Percentiles rank a stretch among this genome's conserved stretches.
These are phyloP conservation scores for Heterobasidion annosum DNA, from an alignment of 1,284 basidiomycete genomes.

Conservation along the genomic window DNA sequence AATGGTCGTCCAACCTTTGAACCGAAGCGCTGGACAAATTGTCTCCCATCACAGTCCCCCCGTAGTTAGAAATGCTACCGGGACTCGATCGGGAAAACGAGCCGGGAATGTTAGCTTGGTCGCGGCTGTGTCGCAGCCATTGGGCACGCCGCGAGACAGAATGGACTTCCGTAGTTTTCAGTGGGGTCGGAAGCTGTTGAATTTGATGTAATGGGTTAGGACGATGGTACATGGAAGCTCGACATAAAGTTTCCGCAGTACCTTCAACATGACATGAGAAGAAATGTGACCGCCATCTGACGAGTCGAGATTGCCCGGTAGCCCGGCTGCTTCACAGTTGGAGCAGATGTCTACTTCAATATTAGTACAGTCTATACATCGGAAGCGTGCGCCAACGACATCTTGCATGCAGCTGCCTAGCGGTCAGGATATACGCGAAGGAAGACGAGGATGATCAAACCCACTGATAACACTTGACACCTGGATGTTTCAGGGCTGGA, in stretches of 20 bases:
- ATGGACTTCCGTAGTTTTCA: slow-evolving; percentile 66
- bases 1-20: slow-evolving; percentile 32
- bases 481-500: slow-evolving; percentile 63
- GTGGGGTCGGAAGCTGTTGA: slow-evolving; percentile 74
- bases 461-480: slow-evolving; percentile 72
- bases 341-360: slow-evolving; percentile 74
- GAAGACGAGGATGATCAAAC: slow-evolving; percentile 22
- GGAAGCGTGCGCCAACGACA: slow-evolving; percentile 84
- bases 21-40: slow-evolving; percentile 6
- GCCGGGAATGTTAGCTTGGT: slow-evolving; percentile 51
- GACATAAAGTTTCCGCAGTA: slow-evolving; percentile 19
- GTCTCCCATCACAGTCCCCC: slow-evolving; percentile 11
- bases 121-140: slow-evolving; percentile 68
- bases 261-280: slow-evolving; percentile 90
- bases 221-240: neutral
- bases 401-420: slow-evolving; percentile 69
- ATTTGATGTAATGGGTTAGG: too few relatives aligned
- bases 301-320: slow-evolving; percentile 72
- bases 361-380: slow-evolving; percentile 73
- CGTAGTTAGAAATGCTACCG: slow-evolving; percentile 12
- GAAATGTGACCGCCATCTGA: slow-evolving; percentile 69
- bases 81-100: slow-evolving; percentile 10
- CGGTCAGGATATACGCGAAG: neutral
- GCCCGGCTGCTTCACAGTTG: slow-evolving; percentile 80
- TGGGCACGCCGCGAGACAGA: slow-evolving; percentile 66